Conservation (phyloP, 192 early-diverging fungal genomes). For the Linnemannia schmuckeri region DNA sequence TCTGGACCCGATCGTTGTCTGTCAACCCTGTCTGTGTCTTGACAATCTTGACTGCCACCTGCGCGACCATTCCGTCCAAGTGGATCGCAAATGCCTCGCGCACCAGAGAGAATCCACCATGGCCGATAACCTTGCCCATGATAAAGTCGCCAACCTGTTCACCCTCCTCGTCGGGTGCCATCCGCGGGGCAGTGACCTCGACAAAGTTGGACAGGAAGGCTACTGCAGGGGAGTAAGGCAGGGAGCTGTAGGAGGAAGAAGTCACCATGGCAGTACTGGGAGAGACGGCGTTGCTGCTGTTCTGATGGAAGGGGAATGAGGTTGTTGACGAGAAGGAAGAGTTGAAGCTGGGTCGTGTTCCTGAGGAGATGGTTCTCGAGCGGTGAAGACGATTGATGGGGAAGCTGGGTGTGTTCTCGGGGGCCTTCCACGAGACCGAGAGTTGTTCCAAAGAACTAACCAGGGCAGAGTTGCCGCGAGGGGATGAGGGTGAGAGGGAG, state of each 20-base stretch:
- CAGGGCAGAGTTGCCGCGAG: conserved; percentile 40
- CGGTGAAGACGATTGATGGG: conserved; percentile 53
- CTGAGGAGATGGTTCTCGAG: conserved; percentile 45
- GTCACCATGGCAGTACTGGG: conserved; percentile 31
- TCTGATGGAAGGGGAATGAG: conserved; percentile 1
- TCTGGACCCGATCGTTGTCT: conserved; percentile 59
- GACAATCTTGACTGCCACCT: conserved; percentile 81
- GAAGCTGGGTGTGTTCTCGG: conserved; percentile 48
- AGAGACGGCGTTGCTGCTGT: conserved; percentile 21
- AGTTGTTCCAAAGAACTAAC: conserved; percentile 52
- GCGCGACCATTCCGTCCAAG: conserved; percentile 55
- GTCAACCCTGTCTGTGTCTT: conserved; percentile 58
- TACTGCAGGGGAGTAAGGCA: conserved; percentile 56
- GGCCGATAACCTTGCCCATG: conserved; percentile 77
- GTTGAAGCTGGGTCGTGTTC: conserved; percentile 26
- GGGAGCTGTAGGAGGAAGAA: conserved; percentile 51
- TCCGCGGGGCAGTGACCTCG: conserved; percentile 34
- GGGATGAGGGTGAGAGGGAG: conserved; percentile 43
- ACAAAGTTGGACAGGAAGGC: conserved; percentile 56
- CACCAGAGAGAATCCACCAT: conserved; percentile 83
- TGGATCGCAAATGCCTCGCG: conserved; percentile 72
- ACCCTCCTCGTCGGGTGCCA: conserved; percentile 70
- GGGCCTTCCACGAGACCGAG: conserved; percentile 53
- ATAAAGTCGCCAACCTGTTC: conserved; percentile 82
- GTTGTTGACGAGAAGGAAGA: conserved; percentile 32